A percentile compares a stretch with the other conserved stretches of the same genome.
Evolutionary conservation across 192 early-diverging fungal genomes (phyloP).

Genomic region (Rhizophagus clarus): DNA sequence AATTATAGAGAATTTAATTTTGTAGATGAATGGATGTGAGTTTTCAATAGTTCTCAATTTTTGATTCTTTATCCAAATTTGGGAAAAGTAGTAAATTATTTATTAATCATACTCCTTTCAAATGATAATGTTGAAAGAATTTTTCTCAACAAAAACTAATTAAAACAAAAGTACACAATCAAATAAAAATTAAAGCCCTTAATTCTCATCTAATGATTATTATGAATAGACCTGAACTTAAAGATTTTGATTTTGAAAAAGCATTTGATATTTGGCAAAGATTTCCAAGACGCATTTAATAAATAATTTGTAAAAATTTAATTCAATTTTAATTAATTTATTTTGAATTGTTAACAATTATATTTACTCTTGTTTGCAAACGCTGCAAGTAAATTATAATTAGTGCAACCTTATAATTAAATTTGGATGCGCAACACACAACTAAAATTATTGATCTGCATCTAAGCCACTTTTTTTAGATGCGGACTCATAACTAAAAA

Average conservation of each 20-base stretch:
- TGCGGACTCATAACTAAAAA: too few relatives aligned
- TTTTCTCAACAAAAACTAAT: conserved; percentile 18
- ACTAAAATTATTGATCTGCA: too few relatives aligned
- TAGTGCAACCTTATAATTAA: too few relatives aligned
- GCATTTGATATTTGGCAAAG: conserved; percentile 7
- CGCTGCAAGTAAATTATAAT: too few relatives aligned
- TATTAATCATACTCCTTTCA: conserved; percentile 11
- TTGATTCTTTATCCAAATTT: background rate
- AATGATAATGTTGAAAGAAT: conserved; percentile 6
- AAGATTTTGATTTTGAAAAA: conserved; percentile 6
- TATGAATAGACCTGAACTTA: conserved; percentile 1
- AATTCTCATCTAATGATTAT: too few relatives aligned
- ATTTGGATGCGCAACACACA: too few relatives aligned
- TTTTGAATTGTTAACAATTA: too few relatives aligned
- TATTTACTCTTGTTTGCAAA: too few relatives aligned
- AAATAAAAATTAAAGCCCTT: too few relatives aligned
- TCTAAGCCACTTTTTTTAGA: too few relatives aligned
- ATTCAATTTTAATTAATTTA: background rate
- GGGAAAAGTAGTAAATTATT: background rate
- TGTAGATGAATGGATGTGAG: background rate
- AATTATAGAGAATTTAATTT: too few relatives aligned
- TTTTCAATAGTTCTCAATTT: conserved; percentile 2
- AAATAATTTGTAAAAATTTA: background rate
- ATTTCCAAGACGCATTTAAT: background rate
- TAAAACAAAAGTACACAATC: conserved; percentile 8